Evolutionary conservation across 2,329 filamentous ascomycete species (phyloP), one percentile per base, ranked within the genome.

Genomic region (Colletotrichum spaethianum): DNA sequence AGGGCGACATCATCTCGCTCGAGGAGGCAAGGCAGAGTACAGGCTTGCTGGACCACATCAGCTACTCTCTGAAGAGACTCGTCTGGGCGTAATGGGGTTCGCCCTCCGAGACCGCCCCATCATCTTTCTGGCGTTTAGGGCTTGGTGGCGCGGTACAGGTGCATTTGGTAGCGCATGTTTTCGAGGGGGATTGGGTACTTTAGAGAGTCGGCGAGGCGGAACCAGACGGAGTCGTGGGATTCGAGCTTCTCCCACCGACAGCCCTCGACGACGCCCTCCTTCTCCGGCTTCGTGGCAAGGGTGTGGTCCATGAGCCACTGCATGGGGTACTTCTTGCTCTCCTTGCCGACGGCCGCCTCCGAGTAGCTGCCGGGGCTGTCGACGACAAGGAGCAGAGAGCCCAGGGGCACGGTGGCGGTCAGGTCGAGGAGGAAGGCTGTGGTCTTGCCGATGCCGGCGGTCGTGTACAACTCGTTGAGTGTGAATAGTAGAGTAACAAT

Each of bases 361-460:
- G 95, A 96, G 82, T 98, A 98, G 81, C 93, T 97, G 0, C 96
- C 96, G 0, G 96, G 94, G 76, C 94, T 98, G 80, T 99, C 96
- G 4, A 98, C 92, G 3, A 98, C 93, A 0, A 98, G 88, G 1
- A 98, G 84, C 48, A 96, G 81, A 2, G 94, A 90, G 0, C 90
- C 92, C 0, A 84, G 72, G 0, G 86, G 82, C 2, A 93, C 79
- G 1, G 83, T 75, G 1, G 88, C 84, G 0, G 93, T 94, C 23
- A 98, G 83, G 0, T 85, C 85, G 4, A 94, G 87, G 0, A 99
- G 86, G 75, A 98, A 92, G 4, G 86, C 85, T 0, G 96, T 97
- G 0, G 96, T 94, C 75, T 91, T 90, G 2, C 91, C 86, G 59
- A 91, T 85, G 31, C 95, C 90, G 1, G 92, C 94, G 0, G 90